These are phyloP conservation scores for Neoarthrinium moseri DNA, from an alignment of 2,329 filamentous ascomycete genomes.

Conservation along the genomic window DNA sequence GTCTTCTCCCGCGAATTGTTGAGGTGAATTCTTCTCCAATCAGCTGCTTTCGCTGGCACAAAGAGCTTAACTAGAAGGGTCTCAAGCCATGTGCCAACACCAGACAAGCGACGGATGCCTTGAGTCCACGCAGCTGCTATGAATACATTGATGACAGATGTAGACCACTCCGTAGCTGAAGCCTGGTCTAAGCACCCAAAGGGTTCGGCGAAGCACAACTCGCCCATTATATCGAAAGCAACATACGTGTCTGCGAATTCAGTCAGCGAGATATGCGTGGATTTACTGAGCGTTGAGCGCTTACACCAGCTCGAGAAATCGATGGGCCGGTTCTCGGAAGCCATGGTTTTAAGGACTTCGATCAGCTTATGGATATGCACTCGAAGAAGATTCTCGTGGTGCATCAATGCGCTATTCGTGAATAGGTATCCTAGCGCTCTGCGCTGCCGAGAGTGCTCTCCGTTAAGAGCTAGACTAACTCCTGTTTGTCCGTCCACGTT, in stretches of 20 bases:
- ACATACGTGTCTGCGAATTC: conserved; percentile 12
- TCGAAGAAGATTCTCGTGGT: conserved; percentile 21
- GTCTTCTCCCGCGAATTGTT: conserved; percentile 21
- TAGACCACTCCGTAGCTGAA: conserved; percentile 19
- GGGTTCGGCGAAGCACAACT: conserved; percentile 21
- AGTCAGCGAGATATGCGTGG: not conserved
- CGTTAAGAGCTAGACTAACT: conserved; percentile 15
- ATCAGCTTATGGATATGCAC: conserved; percentile 22
- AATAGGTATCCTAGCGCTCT: conserved; percentile 23
- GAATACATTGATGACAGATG: conserved; percentile 20
- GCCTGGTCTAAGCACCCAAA: conserved; percentile 23
- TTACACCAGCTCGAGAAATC: conserved; percentile 25
- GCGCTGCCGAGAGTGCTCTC: conserved; percentile 23
- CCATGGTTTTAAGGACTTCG: conserved; percentile 9
- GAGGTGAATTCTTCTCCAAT: conserved; percentile 20
- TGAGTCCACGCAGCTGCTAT: conserved; percentile 21
- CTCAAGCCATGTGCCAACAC: conserved; percentile 21
- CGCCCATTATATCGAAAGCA: conserved; percentile 24
- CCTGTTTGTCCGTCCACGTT: conserved; percentile 15
- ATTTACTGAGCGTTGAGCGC: not conserved
- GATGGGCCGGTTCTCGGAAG: conserved; percentile 9
- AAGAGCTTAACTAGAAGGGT: conserved; percentile 14
- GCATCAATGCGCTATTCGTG: conserved; percentile 21
- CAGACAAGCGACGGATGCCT: conserved; percentile 22
- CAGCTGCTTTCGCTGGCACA: conserved; percentile 14